Conservation (phyloP, 345 rosid genomes). For the Lepidium africanum region DNA sequence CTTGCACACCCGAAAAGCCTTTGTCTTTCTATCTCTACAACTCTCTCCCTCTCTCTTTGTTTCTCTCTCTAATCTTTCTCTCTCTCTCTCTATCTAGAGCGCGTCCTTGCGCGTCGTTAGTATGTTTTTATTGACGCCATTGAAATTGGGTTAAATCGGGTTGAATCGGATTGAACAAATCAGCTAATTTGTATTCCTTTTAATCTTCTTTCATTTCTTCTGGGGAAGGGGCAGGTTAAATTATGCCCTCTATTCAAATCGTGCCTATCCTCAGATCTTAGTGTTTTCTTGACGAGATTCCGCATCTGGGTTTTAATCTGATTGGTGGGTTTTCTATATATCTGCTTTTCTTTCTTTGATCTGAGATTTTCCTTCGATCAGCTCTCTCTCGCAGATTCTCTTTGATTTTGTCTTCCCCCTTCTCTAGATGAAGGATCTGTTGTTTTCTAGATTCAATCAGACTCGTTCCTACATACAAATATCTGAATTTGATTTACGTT, state of each 20-base stretch:
- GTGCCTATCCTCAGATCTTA: constrained; percentile 73
- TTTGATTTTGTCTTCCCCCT: constrained; percentile 23
- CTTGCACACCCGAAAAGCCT: constrained; percentile 21
- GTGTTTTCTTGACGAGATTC: constrained; percentile 45
- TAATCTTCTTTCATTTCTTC: neutral
- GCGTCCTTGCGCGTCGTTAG: constrained; percentile 21
- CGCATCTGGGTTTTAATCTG: constrained; percentile 53
- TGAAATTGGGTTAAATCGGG: constrained; percentile 30
- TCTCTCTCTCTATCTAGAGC: constrained; percentile 21
- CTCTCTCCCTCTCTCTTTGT: neutral
- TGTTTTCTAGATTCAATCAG: constrained; percentile 41
- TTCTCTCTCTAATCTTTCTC: neutral
- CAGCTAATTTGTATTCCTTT: neutral
- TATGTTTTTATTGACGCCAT: constrained; percentile 31
- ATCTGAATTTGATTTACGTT: constrained; percentile 10
- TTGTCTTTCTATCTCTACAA: constrained; percentile 22
- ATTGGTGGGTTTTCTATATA: constrained; percentile 54
- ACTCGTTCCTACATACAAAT: constrained; percentile 22
- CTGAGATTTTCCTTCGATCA: constrained; percentile 23
- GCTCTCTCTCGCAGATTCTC: constrained; percentile 31
- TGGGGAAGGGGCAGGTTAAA: constrained; percentile 45
- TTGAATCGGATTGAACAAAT: constrained; percentile 19
- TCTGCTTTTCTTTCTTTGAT: constrained; percentile 44
- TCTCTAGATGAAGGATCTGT: constrained; percentile 53
- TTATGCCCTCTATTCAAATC: constrained; percentile 50